These are phyloP conservation scores for Taiozyma sp. DNA, from an alignment of 1,139 yeast genomes.

Conservation along the genomic window DNA sequence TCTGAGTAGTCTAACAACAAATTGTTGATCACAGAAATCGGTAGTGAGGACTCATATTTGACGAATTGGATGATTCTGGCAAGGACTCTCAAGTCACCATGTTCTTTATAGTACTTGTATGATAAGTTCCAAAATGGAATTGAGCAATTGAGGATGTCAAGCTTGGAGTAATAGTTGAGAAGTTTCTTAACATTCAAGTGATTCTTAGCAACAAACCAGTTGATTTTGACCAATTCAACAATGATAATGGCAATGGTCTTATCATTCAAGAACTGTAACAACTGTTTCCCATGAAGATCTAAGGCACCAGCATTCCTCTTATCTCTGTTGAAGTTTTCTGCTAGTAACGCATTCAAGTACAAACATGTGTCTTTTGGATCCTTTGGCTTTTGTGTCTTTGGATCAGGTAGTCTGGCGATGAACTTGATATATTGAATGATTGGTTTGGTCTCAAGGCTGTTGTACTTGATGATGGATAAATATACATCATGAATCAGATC, in stretches of 20 bases:
- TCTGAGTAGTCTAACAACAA: slow-evolving; percentile 32
- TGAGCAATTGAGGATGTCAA: slow-evolving; percentile 34
- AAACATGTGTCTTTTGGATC: slow-evolving; percentile 19
- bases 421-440: slow-evolving; percentile 17
- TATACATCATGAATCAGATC: slow-evolving; percentile 19
- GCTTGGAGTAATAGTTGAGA: slow-evolving; percentile 37
- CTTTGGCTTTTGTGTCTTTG: slow-evolving; percentile 5
- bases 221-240: slow-evolving; percentile 33
- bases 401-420: slow-evolving; percentile 12
- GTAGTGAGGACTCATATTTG: slow-evolving; percentile 39
- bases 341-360: slow-evolving; percentile 22
- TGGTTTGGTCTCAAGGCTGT: slow-evolving; percentile 15
- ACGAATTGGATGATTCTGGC: slow-evolving; percentile 35
- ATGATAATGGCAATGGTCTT: slow-evolving; percentile 30
- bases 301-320: slow-evolving; percentile 9
- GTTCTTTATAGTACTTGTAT: slow-evolving; percentile 44
- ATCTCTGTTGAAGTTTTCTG: slow-evolving; percentile 18
- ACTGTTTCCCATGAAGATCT: slow-evolving; percentile 17
- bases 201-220: slow-evolving; percentile 31
- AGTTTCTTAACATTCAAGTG: slow-evolving; percentile 35
- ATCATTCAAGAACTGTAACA: slow-evolving; percentile 28
- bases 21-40: slow-evolving; percentile 41
- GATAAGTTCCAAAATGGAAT: slow-evolving; percentile 50
- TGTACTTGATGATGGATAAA: slow-evolving; percentile 11
- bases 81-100: slow-evolving; percentile 32